Evolutionary conservation across 768 basidiomycete genomes (phyloP).

Genomic region (Pleurotus ostreatus): DNA sequence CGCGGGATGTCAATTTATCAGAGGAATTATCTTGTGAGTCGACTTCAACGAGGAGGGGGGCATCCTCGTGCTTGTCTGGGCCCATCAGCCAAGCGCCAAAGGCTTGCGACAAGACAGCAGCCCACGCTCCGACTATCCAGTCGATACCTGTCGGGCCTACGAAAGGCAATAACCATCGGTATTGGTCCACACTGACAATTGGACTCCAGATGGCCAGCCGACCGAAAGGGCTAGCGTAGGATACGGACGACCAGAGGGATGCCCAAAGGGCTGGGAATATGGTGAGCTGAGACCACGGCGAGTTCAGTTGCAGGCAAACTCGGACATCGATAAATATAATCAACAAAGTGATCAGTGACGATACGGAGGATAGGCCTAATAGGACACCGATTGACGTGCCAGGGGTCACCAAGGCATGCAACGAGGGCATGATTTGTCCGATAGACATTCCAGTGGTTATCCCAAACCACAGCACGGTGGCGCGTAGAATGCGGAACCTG

Average conservation of each 20-base stretch:
- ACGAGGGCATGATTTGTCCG: conserved; percentile 38
- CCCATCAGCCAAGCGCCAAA: conserved; percentile 58
- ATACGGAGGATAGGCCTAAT: conserved; percentile 32
- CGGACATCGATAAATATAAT: conserved; percentile 35
- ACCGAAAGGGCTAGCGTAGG: conserved; percentile 63
- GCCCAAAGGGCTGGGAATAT: conserved; percentile 74
- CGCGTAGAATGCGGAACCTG: conserved; percentile 14
- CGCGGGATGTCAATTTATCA: conserved; percentile 14
- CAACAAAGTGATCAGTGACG: conserved; percentile 40
- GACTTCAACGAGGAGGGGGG: conserved; percentile 6
- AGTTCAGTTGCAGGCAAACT: conserved; percentile 24
- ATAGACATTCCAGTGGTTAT: conserved; percentile 38
- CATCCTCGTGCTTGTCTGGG: conserved; percentile 17
- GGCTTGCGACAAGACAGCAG: conserved; percentile 55
- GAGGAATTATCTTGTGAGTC: background rate
- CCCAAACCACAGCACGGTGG: conserved; percentile 27
- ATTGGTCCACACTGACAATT: conserved; percentile 45
- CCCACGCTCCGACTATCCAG: conserved; percentile 77
- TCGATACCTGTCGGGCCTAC: conserved; percentile 61
- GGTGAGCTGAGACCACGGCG: conserved; percentile 40
- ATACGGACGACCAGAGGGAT: conserved; percentile 49
- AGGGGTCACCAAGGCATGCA: conserved; percentile 52
- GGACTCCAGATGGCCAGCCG: conserved; percentile 73
- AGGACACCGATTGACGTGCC: conserved; percentile 45
- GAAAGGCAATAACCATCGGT: conserved; percentile 59